Percentiles rank a stretch among this genome's conserved stretches.
phyloP scores from a whole-genome alignment of 169 alveolate species.

The Plasmodium chabaudi region DNA sequence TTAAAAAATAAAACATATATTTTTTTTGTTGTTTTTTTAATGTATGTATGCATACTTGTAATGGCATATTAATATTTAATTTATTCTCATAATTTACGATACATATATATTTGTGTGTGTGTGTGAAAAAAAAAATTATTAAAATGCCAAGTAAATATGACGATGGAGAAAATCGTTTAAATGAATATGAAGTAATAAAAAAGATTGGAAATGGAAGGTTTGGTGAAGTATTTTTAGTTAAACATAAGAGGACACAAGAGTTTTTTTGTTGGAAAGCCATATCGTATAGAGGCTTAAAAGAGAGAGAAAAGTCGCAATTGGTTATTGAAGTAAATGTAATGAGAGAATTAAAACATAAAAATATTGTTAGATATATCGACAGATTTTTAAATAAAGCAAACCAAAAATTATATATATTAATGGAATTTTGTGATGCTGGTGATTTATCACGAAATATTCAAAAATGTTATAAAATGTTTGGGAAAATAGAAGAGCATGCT shows the following conservation, averaged over 20 bases:
- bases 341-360: conserved; percentile 95
- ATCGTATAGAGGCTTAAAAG: conserved; percentile 94
- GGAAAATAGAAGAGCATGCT: conserved; percentile 93
- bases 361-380: conserved; percentile 95
- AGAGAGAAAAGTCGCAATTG: conserved; percentile 95
- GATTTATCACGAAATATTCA: conserved; percentile 94
- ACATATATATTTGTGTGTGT: not conserved
- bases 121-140: conserved; percentile 6
- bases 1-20: conserved; percentile 15
- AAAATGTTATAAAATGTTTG: conserved; percentile 91
- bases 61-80: not conserved
- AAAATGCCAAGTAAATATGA: conserved; percentile 74
- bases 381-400: conserved; percentile 93
- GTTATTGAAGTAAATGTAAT: conserved; percentile 97
- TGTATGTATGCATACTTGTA: conserved; percentile 1
- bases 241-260: conserved; percentile 88
- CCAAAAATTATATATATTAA: conserved; percentile 92
- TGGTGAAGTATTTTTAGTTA: conserved; percentile 92
- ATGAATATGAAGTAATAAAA: conserved; percentile 87
- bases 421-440: conserved; percentile 98
- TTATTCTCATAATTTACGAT: not conserved
- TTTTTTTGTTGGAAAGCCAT: conserved; percentile 96
- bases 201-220: conserved; percentile 92
- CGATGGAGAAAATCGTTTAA: conserved; percentile 84
- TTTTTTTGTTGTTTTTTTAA: not conserved